Evolutionary conservation across 1,139 yeast genomes (phyloP), one percentile per base, ranked within the genome.

Genomic region (Saccharomycopsis hybrid): DNA sequence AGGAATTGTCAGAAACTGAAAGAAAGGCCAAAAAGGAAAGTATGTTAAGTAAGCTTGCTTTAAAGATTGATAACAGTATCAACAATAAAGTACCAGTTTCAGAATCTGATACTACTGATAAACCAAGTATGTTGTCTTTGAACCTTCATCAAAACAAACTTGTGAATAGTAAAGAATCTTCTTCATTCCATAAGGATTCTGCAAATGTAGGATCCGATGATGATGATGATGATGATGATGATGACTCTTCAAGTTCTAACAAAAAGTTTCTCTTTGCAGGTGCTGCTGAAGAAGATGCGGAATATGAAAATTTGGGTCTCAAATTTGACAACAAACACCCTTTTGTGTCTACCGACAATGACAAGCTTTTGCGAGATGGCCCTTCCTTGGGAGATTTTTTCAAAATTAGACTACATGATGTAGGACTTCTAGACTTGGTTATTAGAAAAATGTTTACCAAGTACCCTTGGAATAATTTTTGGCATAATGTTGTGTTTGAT

Each of bases 391-490:
- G 98, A 18, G 98, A 94, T 67, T 77, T 72, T 58, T 76, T 92
- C 62, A 92, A 92, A 66, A 85, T 90, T 54, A 81, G 95, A 7
- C 71, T 92, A 43, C 82, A 81, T 60, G 97, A 92, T 64, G 84
- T 85, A 50, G 81, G 82, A 56, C 83, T 92, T 53, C 76, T 92
- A 47, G 77, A 87, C 44, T 82, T 85, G 48, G 85, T 92, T 49
- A 69, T 90, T 52, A 69, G 80, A 32, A 82, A 51, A 24, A 37
- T 92, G 85, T 90, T 94, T 64, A 84, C 89, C 74, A 76, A 78
- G 59, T 92, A 89, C 65, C 98, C 98, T 2, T 92, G 99, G 98
- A 94, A 92, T 67, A 92, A 94, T 65, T 92, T 92, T 62, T 74
- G 95, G 69, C 98, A 92, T 67, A 92, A 92, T 61, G 98, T 94